Percentiles rank a stretch among this genome's conserved stretches.
phyloP scores from a whole-genome alignment of 257 asterid species.

The Rubia yunnanensis region DNA sequence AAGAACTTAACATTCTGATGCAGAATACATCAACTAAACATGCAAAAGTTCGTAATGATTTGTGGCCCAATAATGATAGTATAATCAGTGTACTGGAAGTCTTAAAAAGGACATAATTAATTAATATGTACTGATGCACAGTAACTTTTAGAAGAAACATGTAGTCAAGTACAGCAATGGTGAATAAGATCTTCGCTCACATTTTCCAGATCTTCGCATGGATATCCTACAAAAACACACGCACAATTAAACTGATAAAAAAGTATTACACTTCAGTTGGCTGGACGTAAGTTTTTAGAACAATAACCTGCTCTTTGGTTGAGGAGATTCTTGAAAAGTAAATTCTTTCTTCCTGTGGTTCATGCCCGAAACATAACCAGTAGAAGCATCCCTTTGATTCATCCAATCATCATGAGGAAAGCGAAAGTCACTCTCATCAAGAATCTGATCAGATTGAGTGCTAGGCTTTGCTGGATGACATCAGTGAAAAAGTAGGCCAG shows the following conservation, averaged over 20 bases:
- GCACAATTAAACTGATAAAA: conserved; percentile 1
- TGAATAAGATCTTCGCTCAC: conserved; percentile 5
- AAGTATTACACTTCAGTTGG: not conserved
- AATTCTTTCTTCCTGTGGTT: conserved; percentile 29
- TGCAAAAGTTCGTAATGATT: not conserved
- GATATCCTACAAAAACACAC: conserved; percentile 30
- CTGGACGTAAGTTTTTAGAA: not conserved
- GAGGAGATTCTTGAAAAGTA: conserved; percentile 30
- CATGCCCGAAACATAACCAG: conserved; percentile 27
- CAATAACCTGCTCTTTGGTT: conserved; percentile 37
- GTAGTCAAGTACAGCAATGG: not conserved
- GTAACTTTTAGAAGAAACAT: not conserved
- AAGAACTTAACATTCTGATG: not conserved
- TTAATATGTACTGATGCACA: not conserved
- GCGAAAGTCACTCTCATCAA: conserved; percentile 30
- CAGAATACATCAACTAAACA: not conserved
- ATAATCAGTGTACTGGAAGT: not conserved
- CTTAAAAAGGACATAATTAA: not conserved
- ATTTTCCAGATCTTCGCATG: conserved; percentile 20
- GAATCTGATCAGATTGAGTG: conserved; percentile 25
- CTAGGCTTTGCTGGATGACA: conserved; percentile 26
- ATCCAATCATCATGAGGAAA: conserved; percentile 24
- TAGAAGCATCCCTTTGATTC: conserved; percentile 28
- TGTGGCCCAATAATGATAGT: not conserved
- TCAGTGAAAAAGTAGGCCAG: not conserved